Evolutionary conservation across 2,329 filamentous ascomycete species (phyloP).

Genomic region (Pestalotiopsis fici): DNA sequence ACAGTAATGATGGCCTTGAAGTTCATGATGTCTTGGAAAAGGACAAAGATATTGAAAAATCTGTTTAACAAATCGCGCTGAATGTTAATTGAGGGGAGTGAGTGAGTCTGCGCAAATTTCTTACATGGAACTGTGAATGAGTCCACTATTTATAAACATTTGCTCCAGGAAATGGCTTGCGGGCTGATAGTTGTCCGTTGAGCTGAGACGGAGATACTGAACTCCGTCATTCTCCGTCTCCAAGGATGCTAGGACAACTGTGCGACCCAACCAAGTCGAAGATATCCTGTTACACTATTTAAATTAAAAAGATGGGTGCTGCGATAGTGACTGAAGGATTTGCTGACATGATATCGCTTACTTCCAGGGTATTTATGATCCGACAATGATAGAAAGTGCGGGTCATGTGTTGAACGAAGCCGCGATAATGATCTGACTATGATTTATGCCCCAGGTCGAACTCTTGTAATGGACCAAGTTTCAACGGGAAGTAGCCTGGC

Average conservation of each 20-base stretch:
- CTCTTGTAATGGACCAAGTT: too few relatives aligned
- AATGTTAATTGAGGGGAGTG: too few relatives aligned
- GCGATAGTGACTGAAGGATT: background rate
- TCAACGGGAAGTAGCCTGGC: too few relatives aligned
- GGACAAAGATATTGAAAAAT: background rate
- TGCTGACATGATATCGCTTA: background rate
- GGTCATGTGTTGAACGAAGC: background rate
- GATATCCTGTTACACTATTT: background rate
- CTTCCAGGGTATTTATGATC: background rate
- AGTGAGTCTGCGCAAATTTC: too few relatives aligned
- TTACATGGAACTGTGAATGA: too few relatives aligned
- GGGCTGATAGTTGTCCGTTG: too few relatives aligned
- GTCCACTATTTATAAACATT: too few relatives aligned
- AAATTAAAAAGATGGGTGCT: background rate
- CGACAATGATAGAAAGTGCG: background rate
- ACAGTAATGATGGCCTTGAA: constrained; percentile 1
- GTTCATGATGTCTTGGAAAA: background rate
- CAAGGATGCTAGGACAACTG: background rate
- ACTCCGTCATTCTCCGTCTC: too few relatives aligned
- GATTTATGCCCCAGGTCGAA: too few relatives aligned
- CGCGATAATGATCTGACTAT: background rate
- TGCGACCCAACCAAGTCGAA: background rate
- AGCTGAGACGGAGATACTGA: too few relatives aligned
- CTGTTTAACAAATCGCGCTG: background rate
- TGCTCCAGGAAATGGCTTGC: too few relatives aligned